Percentiles rank a stretch among this genome's conserved stretches.
Evolutionary conservation across 164 flowering plant genomes (phyloP).

Genomic region (Vitis labrusca): DNA sequence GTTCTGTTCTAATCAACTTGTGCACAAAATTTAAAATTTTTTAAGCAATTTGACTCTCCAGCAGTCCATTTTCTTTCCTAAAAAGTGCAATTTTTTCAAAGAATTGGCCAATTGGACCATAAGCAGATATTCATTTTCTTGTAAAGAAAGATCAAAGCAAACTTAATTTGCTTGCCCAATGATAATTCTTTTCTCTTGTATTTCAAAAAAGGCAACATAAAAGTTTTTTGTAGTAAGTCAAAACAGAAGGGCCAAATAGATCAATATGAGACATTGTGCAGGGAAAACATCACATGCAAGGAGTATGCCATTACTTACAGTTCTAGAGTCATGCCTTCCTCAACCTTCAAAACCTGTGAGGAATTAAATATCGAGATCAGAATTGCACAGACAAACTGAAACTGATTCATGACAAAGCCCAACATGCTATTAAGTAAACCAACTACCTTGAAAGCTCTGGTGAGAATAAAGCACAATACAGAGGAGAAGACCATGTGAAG

Average conservation of each 20-base stretch:
- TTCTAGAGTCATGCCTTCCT: conserved; percentile 90
- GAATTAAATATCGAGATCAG: conserved; percentile 5
- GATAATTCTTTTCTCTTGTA: too few species aligned
- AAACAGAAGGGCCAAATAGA: too few species aligned
- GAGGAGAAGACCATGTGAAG: conserved; percentile 98
- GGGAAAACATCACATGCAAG: not conserved
- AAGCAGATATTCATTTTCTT: too few species aligned
- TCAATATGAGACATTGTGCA: too few species aligned
- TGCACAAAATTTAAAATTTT: not conserved
- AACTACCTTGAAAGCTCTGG: conserved; percentile 83
- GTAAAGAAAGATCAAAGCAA: too few species aligned
- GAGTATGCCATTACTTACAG: conserved; percentile 55
- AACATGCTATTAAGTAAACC: not conserved
- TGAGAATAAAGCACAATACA: conserved; percentile 76
- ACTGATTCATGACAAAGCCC: not conserved
- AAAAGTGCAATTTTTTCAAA: too few species aligned
- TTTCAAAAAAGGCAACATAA: too few species aligned
- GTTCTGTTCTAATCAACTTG: too few species aligned
- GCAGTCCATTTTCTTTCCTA: too few species aligned
- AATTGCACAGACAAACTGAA: conserved; percentile 4
- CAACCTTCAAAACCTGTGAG: conserved; percentile 77
- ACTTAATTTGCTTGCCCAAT: too few species aligned
- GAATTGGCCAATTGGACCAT: too few species aligned
- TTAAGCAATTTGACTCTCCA: not conserved
- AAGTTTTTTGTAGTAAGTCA: too few species aligned